phyloP scores from a whole-genome alignment of 2,329 filamentous ascomycete genomes.

The Myriosclerotinia duriaeana region DNA sequence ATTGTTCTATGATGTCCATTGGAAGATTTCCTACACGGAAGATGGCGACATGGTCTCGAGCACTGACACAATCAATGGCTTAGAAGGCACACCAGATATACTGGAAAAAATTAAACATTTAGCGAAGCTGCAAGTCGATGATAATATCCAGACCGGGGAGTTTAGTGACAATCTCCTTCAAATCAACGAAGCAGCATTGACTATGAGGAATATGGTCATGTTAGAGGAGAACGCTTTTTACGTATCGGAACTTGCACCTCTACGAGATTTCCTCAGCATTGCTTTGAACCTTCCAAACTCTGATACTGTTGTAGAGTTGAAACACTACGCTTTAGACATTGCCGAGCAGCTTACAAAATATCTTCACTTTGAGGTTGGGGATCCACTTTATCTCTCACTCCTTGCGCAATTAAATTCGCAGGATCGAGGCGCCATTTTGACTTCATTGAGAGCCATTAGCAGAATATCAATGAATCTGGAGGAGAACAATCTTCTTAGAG shows the following conservation, averaged over 20 bases:
- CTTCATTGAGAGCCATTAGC: constrained; percentile 75
- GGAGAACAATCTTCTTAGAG: constrained; percentile 71
- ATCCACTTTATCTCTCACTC: constrained; percentile 77
- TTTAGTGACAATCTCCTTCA: constrained; percentile 71
- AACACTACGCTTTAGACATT: constrained; percentile 88
- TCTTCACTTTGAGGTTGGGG: constrained; percentile 67
- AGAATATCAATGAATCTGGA: constrained; percentile 87
- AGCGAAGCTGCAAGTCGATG: constrained; percentile 59
- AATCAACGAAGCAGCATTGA: constrained; percentile 81
- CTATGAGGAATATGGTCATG: constrained; percentile 95
- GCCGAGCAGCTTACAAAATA: constrained; percentile 87
- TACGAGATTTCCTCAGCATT: constrained; percentile 82
- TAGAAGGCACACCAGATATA: constrained; percentile 67
- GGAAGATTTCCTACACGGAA: constrained; percentile 74
- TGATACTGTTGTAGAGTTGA: constrained; percentile 75
- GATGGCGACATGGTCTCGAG: constrained; percentile 49
- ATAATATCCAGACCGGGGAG: constrained; percentile 68
- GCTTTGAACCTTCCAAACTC: constrained; percentile 73
- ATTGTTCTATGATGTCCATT: constrained; percentile 79
- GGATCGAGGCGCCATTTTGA: constrained; percentile 81
- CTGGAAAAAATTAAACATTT: constrained; percentile 69
- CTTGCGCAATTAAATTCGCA: constrained; percentile 62
- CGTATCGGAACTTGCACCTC: constrained; percentile 69
- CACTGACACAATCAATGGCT: constrained; percentile 60
- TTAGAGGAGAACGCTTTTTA: constrained; percentile 84